A percentile compares a stretch with the other conserved stretches of the same genome.
Evolutionary conservation across 371 early-diverging fungal genomes (phyloP).

Genomic region (Mucor lusitanicus): DNA sequence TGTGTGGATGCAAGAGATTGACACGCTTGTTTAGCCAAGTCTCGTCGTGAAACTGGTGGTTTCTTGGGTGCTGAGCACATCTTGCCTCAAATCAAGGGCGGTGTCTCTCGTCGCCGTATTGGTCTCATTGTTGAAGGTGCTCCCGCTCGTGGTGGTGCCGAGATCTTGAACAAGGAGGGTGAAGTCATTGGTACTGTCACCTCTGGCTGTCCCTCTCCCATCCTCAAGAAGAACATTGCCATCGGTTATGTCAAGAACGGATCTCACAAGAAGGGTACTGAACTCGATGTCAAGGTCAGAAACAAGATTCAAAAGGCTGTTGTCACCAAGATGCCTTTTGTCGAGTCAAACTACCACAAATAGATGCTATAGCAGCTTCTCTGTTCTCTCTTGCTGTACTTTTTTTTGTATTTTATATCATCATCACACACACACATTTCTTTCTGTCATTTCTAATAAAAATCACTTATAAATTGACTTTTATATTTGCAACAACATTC

Average conservation of each 20-base stretch:
- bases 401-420: not conserved
- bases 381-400: not conserved
- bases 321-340: slow-evolving; percentile 97
- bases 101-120: slow-evolving; percentile 80
- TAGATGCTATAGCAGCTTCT: slow-evolving; percentile 16
- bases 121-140: slow-evolving; percentile 94
- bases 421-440: not conserved
- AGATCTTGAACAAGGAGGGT: slow-evolving; percentile 67
- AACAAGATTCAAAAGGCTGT: slow-evolving; percentile 77
- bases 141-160: slow-evolving; percentile 91
- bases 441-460: not conserved
- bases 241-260: slow-evolving; percentile 95
- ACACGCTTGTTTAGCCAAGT: slow-evolving; percentile 59
- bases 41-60: slow-evolving; percentile 88
- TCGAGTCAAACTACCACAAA: slow-evolving; percentile 80
- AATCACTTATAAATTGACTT: not conserved
- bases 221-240: slow-evolving; percentile 93
- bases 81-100: slow-evolving; percentile 85
- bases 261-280: slow-evolving; percentile 86
- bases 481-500: not conserved
- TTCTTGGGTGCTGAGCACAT: slow-evolving; percentile 93
- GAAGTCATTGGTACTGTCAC: slow-evolving; percentile 80
- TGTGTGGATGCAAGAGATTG: not conserved
- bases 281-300: slow-evolving; percentile 89
- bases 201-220: slow-evolving; percentile 92